These are phyloP conservation scores for Leptosphaerulina australis DNA, from an alignment of 2,329 filamentous ascomycete species.

Conservation along the genomic window DNA sequence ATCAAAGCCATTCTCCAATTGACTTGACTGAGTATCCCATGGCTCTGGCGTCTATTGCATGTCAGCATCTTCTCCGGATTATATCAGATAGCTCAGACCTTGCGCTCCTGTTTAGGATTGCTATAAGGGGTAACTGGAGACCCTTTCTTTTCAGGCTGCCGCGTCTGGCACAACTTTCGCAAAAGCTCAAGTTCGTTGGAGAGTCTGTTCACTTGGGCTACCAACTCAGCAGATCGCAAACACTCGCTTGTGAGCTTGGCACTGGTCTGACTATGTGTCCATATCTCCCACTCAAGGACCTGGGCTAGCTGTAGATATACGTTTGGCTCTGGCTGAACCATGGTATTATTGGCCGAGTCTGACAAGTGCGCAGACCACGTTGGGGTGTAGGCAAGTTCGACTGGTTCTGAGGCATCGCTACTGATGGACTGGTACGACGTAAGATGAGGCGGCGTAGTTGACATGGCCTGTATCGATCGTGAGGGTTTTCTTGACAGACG, in stretches of 20 bases:
- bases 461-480: too few species aligned
- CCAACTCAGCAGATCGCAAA: neutral
- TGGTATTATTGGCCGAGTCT: neutral
- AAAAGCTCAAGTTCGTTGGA: neutral
- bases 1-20: too few species aligned
- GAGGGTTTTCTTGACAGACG: too few species aligned
- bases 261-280: neutral
- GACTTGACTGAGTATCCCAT: too few species aligned
- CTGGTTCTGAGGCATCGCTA: neutral
- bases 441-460: neutral
- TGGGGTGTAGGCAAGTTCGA: neutral
- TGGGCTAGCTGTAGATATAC: neutral
- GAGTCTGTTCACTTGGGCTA: neutral
- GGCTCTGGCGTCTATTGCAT: neutral
- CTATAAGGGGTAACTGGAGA: neutral
- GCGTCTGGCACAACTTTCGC: neutral
- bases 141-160: neutral
- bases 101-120: neutral
- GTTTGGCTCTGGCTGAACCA: neutral
- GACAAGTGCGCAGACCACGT: neutral
- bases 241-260: neutral
- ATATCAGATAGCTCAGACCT: neutral
- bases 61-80: neutral
- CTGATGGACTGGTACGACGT: neutral
- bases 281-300: conserved; percentile 1